These are phyloP conservation scores for Vickermania ingenoplastis DNA, from an alignment of 208 protist species.

Conservation along the genomic window DNA sequence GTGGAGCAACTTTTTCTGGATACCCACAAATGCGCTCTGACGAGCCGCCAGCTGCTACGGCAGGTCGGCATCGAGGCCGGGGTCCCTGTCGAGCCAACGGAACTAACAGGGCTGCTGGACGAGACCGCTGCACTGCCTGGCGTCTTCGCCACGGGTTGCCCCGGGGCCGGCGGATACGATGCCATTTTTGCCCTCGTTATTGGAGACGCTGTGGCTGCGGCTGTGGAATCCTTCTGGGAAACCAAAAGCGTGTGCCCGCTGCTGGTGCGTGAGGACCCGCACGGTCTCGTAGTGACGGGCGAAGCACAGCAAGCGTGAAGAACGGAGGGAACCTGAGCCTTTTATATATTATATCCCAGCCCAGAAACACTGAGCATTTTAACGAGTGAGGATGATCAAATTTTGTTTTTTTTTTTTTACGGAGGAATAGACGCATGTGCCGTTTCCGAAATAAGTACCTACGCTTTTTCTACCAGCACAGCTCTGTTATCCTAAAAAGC, in stretches of 20 bases:
- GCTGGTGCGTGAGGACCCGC: conserved; percentile 65
- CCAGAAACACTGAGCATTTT: no score
- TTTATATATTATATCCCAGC: no score
- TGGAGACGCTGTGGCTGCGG: conserved; percentile 29
- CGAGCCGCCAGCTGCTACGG: conserved; percentile 35
- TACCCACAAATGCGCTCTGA: conserved; percentile 24
- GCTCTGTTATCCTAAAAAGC: no score
- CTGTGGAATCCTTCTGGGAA: conserved; percentile 62
- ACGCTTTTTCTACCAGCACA: no score
- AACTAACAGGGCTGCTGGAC: conserved; percentile 77
- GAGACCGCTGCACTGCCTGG: conserved; percentile 73
- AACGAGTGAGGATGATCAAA: no score
- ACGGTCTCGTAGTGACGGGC: conserved; percentile 35
- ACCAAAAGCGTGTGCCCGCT: conserved; percentile 65
- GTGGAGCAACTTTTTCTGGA: conserved; percentile 30
- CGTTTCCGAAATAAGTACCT: no score
- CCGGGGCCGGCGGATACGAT: conserved; percentile 92
- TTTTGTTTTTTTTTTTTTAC: no score
- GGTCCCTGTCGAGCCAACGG: conserved; percentile 82
- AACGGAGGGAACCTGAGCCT: no score
- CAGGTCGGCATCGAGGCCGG: conserved; percentile 76
- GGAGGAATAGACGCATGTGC: no score
- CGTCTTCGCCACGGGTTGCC: conserved; percentile 89
- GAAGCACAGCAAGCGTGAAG: background rate
- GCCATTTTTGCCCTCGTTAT: conserved; percentile 87